Base-by-base conservation (phyloP, 192 early-diverging fungal genomes). In the Coemansia sp. region DNA sequence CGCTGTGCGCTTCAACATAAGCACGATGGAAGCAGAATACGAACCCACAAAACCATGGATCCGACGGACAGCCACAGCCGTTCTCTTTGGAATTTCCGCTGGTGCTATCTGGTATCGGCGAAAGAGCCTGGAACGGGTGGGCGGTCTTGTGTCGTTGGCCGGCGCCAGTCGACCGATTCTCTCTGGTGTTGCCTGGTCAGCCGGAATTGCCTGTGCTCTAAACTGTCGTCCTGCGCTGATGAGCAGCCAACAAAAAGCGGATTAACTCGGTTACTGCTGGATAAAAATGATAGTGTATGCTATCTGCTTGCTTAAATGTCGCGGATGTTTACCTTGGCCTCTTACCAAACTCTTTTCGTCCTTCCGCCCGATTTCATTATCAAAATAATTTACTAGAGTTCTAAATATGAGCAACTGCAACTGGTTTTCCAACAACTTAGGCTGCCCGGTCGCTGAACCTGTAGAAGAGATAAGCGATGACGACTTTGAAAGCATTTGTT, bases 81-180 rank as follows among this genome's bases (percentile, higher is more conserved):
- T 31, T 1, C 34, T 80, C 19, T 47, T 78, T 44, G 70, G 65
- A n/a, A 25, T 50, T 10, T 59, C 75, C 2, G 65, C 62, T 9
- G 62, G 52, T 2, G 55, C 69, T 10, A 25, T 72, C 15, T 62
- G 38, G 70, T 78, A 72, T 22, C 65, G 75, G 70, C 61, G 69
- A 57, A 65, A 41, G 55, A 61, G 62, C 13, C 59, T 78, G 27
- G 48, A 64, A n/a, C 29, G 19, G 19, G 69, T 72, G 3, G 62
- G 62, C 13, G 70, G 70, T 4, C 59, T 78, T 36, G 75, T 78
- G 6, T 78, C 75, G 33, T 65, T 78, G 11, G 55, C 75, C 15
- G 75, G 75, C n/a, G 65, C 75, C 42, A 72, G 69, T 9, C 62
- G 75, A 1, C 75, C 75, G 11, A 30, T 78, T 0, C 57, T 78